These are phyloP conservation scores for Malus orientalis DNA, from an alignment of 306 rosid genomes.

Conservation along the genomic window DNA sequence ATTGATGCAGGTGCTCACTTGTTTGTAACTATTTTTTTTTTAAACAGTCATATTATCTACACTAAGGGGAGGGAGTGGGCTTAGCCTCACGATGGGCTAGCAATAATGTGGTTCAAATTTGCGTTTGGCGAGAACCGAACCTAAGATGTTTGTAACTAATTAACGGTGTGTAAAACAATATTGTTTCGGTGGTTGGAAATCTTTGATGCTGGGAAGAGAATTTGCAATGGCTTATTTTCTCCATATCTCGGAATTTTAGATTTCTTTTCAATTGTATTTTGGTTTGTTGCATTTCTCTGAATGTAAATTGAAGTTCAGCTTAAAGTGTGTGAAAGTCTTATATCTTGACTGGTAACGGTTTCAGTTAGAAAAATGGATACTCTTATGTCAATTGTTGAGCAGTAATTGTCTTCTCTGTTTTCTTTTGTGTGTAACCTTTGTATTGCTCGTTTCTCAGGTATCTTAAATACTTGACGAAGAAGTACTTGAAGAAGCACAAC, in stretches of 20 bases:
- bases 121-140: too few species aligned
- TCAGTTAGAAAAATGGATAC: not conserved
- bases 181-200: not conserved
- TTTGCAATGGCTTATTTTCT: not conserved
- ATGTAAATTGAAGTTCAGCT: not conserved
- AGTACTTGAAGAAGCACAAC: constrained; percentile 91
- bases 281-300: not conserved
- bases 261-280: not conserved
- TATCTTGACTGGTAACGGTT: not conserved
- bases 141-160: too few species aligned
- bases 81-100: too few species aligned
- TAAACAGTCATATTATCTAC: too few species aligned
- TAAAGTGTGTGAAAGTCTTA: not conserved
- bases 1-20: not conserved
- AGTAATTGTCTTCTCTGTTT: not conserved
- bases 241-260: not conserved
- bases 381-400: too few species aligned
- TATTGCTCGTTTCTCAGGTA: constrained; percentile 32
- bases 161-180: too few species aligned
- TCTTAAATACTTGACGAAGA: constrained; percentile 78
- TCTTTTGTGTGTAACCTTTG: not conserved
- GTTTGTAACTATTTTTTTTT: too few species aligned
- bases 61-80: too few species aligned
- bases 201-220: not conserved
- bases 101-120: too few species aligned